Conservation (phyloP, 352 stramenopile species). For the Pythium dissotocum region DNA sequence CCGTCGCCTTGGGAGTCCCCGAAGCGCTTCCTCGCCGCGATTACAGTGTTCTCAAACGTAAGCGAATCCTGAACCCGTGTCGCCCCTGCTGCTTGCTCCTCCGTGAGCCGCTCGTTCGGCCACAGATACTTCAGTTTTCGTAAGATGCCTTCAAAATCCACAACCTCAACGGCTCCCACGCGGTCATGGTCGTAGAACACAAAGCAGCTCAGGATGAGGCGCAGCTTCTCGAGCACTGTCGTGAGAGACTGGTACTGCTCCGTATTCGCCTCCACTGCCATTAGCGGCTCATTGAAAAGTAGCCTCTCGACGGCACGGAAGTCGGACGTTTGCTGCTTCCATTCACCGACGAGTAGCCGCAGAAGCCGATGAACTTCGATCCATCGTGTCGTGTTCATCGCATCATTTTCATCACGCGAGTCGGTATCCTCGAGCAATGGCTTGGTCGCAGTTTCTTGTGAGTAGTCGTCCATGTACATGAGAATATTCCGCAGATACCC, state of each 20-base stretch:
- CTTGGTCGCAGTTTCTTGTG: conserved; percentile 35
- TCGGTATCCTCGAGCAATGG: conserved; percentile 5
- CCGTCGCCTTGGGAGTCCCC: conserved; percentile 56
- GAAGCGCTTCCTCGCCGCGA: conserved; percentile 49
- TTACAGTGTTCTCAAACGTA: conserved; percentile 56
- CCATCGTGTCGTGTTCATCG: conserved; percentile 23
- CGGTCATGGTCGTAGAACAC: conserved; percentile 75
- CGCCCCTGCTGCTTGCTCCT: conserved; percentile 32
- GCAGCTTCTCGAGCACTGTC: conserved; percentile 47
- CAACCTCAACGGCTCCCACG: conserved; percentile 40
- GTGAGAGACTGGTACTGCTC: conserved; percentile 5
- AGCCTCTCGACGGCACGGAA: conserved; percentile 53
- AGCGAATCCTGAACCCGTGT: conserved; percentile 35
- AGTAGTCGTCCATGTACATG: conserved; percentile 51
- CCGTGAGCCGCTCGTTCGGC: conserved; percentile 46
- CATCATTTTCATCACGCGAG: background rate
- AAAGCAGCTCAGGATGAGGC: conserved; percentile 68
- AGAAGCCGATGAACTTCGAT: conserved; percentile 73
- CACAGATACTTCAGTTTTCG: conserved; percentile 65
- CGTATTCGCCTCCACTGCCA: background rate
- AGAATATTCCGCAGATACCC: conserved; percentile 60
- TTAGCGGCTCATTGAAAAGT: conserved; percentile 45
- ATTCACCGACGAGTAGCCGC: conserved; percentile 64
- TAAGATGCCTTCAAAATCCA: conserved; percentile 58
- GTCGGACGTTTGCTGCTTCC: conserved; percentile 60